A percentile compares a stretch with the other conserved stretches of the same genome.
These are phyloP conservation scores for Stylosanthes scabra DNA, from an alignment of 331 rosid genomes.

Conservation along the genomic window DNA sequence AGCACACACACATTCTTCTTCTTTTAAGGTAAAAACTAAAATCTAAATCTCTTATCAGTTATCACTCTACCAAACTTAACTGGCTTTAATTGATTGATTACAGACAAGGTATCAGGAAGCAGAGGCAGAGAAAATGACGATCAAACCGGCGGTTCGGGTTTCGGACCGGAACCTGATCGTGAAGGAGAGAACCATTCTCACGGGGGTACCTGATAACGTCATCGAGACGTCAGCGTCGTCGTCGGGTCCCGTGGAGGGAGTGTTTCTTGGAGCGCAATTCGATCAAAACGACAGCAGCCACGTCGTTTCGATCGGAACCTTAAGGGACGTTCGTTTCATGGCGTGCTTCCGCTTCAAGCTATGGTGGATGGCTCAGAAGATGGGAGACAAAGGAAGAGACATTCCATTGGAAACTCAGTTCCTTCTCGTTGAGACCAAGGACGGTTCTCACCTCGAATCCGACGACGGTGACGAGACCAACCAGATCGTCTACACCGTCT, in stretches of 20 bases:
- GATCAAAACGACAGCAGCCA: slow-evolving; percentile 63
- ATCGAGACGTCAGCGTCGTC: slow-evolving; percentile 64
- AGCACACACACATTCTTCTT: slow-evolving; percentile 41
- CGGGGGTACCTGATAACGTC: slow-evolving; percentile 77
- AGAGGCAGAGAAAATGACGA: slow-evolving; percentile 64
- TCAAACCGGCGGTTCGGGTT: slow-evolving; percentile 65
- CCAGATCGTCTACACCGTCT: slow-evolving; percentile 69
- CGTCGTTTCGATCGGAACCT: slow-evolving; percentile 63
- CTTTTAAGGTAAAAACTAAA: slow-evolving; percentile 57
- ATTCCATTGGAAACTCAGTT: slow-evolving; percentile 90
- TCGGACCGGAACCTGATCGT: slow-evolving; percentile 68
- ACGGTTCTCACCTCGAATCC: slow-evolving; percentile 73
- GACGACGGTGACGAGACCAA: slow-evolving; percentile 49
- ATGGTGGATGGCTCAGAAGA: slow-evolving; percentile 98
- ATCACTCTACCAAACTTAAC: no score
- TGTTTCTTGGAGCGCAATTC: slow-evolving; percentile 66
- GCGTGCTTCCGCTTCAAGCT: slow-evolving; percentile 92
- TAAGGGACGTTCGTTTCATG: slow-evolving; percentile 68
- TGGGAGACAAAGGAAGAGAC: slow-evolving; percentile 79
- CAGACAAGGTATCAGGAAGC: slow-evolving; percentile 33
- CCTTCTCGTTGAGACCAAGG: slow-evolving; percentile 70
- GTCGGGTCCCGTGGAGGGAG: slow-evolving; percentile 71
- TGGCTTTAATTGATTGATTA: neutral
- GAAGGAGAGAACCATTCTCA: slow-evolving; percentile 68
- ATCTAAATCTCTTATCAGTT: no score